These are phyloP conservation scores for Lipomyces starkeyi DNA, from an alignment of 805 yeast species.

Conservation along the genomic window DNA sequence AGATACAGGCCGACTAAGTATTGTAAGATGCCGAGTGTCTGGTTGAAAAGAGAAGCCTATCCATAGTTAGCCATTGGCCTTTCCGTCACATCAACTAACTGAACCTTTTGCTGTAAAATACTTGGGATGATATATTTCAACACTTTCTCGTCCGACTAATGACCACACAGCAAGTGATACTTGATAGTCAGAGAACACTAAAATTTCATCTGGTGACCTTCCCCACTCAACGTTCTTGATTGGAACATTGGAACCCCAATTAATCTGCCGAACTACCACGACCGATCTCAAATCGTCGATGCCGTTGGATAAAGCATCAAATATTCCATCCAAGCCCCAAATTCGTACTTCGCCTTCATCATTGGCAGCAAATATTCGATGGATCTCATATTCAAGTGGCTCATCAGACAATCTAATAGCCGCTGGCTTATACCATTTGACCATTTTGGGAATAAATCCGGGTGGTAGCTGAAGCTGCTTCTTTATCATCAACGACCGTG, in stretches of 20 bases:
- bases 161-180: conserved; percentile 35
- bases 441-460: conserved; percentile 22
- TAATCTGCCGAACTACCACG: conserved; percentile 24
- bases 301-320: conserved; percentile 5
- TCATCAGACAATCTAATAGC: not conserved
- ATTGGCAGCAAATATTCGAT: conserved; percentile 32
- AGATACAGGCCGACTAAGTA: conserved; percentile 32
- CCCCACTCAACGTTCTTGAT: conserved; percentile 32
- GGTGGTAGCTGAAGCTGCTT: conserved; percentile 24
- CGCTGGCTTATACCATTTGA: conserved; percentile 29
- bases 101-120: conserved; percentile 13
- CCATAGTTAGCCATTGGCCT: not conserved
- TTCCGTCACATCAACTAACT: not conserved
- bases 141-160: conserved; percentile 18
- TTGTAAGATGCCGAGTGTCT: conserved; percentile 26
- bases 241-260: conserved; percentile 36
- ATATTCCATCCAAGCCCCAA: conserved; percentile 29
- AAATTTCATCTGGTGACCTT: conserved; percentile 31
- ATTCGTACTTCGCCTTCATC: conserved; percentile 30
- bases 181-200: conserved; percentile 34
- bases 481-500: conserved; percentile 22
- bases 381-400: conserved; percentile 19
- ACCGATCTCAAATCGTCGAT: conserved; percentile 27
- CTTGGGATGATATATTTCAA: conserved; percentile 30
- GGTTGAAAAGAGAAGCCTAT: conserved; percentile 33